A percentile compares a stretch with the other conserved stretches of the same genome.
Conservation (phyloP, 768 basidiomycete species). For the Tricholoma flavovirens region DNA sequence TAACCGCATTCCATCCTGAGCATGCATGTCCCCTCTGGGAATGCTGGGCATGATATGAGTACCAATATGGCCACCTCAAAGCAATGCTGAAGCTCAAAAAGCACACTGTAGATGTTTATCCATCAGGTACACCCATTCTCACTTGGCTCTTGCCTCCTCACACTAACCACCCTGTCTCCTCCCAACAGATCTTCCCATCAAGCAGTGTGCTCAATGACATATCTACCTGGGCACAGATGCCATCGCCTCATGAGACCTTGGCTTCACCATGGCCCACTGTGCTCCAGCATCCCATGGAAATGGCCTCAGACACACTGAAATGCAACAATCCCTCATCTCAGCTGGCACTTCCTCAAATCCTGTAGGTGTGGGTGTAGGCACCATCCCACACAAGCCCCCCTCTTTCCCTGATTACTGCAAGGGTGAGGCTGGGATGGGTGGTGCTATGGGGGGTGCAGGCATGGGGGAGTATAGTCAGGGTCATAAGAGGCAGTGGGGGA, state of each 20-base stretch:
- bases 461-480: constrained; percentile 25
- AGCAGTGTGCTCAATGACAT: constrained; percentile 84
- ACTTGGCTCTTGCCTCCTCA: neutral
- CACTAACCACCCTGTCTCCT: neutral
- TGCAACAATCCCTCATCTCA: constrained; percentile 24
- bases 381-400: constrained; percentile 25
- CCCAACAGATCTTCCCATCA: constrained; percentile 85
- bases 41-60: constrained; percentile 93
- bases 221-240: constrained; percentile 81
- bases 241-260: constrained; percentile 87
- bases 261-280: constrained; percentile 56
- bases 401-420: constrained; percentile 32
- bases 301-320: constrained; percentile 29
- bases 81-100: constrained; percentile 86
- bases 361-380: too few species aligned
- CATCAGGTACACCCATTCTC: constrained; percentile 52
- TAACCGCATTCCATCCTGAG: constrained; percentile 73
- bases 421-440: constrained; percentile 4
- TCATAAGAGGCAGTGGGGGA: constrained; percentile 30
- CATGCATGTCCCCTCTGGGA: constrained; percentile 89
- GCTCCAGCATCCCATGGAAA: constrained; percentile 10
- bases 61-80: constrained; percentile 89
- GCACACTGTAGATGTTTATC: constrained; percentile 82
- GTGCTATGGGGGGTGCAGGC: constrained; percentile 21
- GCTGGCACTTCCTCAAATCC: neutral